Conservation (phyloP, 2,329 filamentous ascomycete species). For the Colletotrichum scovillei region DNA sequence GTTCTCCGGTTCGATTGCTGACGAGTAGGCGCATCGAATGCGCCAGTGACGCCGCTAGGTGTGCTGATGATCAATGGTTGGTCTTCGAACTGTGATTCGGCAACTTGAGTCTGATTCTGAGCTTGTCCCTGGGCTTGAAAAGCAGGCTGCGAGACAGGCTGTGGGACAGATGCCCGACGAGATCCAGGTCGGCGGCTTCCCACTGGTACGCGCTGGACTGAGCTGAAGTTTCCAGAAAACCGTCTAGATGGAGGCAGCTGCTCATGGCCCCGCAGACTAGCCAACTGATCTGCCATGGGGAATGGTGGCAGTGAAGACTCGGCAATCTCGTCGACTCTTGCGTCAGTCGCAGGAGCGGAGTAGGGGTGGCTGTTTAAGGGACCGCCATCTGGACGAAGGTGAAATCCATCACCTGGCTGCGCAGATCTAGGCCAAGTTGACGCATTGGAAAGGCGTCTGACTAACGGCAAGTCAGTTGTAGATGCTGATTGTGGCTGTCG, state of each 20-base stretch:
- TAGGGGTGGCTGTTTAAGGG: slow-evolving; percentile 48
- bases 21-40: slow-evolving; percentile 58
- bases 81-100: slow-evolving; percentile 50
- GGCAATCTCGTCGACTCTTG: slow-evolving; percentile 46
- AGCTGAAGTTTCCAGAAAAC: slow-evolving; percentile 55
- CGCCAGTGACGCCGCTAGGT: slow-evolving; percentile 64
- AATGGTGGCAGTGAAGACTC: slow-evolving; percentile 50
- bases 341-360: slow-evolving; percentile 51
- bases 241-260: slow-evolving; percentile 53
- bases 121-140: slow-evolving; percentile 23
- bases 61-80: slow-evolving; percentile 72
- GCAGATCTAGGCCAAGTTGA: slow-evolving; percentile 60
- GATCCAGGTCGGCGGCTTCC: slow-evolving; percentile 45
- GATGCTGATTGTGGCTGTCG: neutral
- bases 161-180: slow-evolving; percentile 22
- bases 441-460: slow-evolving; percentile 48
- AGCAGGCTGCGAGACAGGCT: slow-evolving; percentile 28
- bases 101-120: slow-evolving; percentile 22
- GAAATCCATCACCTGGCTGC: slow-evolving; percentile 36
- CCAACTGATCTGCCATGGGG: slow-evolving; percentile 53
- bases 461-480: slow-evolving; percentile 21
- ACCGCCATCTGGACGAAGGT: neutral
- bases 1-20: slow-evolving; percentile 45
- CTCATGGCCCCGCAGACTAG: slow-evolving; percentile 50
- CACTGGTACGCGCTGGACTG: slow-evolving; percentile 53